Evolutionary conservation across 129 eudicot species (phyloP), one percentile per base, ranked within the genome.

Genomic region (Cynara cardunculus): DNA sequence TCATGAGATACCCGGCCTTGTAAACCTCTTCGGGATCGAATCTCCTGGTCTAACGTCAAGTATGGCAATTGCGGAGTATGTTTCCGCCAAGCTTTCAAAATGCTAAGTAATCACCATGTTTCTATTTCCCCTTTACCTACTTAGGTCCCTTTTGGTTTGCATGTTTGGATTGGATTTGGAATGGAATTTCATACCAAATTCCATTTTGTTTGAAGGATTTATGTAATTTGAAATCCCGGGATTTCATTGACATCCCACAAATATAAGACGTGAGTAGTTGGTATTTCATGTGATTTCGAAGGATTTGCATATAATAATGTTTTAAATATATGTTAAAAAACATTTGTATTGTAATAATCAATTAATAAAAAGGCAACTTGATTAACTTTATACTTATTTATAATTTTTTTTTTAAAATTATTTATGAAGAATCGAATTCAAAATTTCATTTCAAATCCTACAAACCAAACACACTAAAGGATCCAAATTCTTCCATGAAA

Each of bases 31-130:
- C 32, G 98, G 98, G 27, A 94, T 94, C 25, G 98, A 92, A 73
- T 94, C 98, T 21, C 98, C 98, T 13, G 98, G 98, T 25, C 82
- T 94, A 53, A 94, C 98, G 66, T 89, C 98, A 81, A 89, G 98
- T 73, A 75, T 94, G 97, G 97, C 98, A 69, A 90, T 94, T 62
- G 96, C 96, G 3, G 94, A 90, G 75, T 78, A 94, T 78, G 87
- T 94, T 68, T 80, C 94, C 78, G 75, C 87, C 81, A 86, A 85
- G 81, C 75, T 87, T 71, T 78, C 73, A 59, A 80, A 28, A 62
- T 68, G 67, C 56, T 81, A 80, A 32, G 62, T 49, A 67, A 67
- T 27, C 37, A 74, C 25, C 49, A 21, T 73, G 35, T 59, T 27
- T 59, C 30, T 56, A 1, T 32, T 30, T 24, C 10, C 66, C 14